Evolutionary conservation across 768 basidiomycete species (phyloP), one percentile per base, ranked within the genome.

Genomic region (Tremella mesenterica): DNA sequence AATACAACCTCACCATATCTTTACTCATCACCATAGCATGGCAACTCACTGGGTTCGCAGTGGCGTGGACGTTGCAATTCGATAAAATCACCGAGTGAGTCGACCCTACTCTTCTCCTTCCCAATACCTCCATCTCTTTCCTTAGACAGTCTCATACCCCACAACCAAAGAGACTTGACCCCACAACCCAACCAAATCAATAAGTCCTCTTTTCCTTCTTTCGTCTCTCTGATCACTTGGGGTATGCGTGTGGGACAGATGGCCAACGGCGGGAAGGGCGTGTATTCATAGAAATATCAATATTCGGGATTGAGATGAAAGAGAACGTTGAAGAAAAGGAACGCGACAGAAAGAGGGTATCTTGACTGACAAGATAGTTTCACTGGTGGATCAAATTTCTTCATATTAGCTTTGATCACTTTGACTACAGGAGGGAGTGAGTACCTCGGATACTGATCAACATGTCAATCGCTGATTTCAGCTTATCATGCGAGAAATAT

Each of bases 21-120:
- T 44, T 67, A 13, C 62, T 70, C 39, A 64, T 70, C 45, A 70
- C 68, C 1, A 29, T 70, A 20, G 62, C 60, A 12, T 85, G 80
- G 65, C 84, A 85, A 63, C 74, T 81, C 3, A 53, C 74, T 0
- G 84, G 83, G 6, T 85, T 85, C 60, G 76, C 78, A 3, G 80
- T 85, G 50, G 83, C 84, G 6, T 85, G 81, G 80, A 80, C 80
- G 26, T n/a, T 41, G 16, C 52, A 83, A 74, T 83, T 84, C 60
- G 83, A 85, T 72, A 85, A 85, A 67, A 81, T 85, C 41, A 85
- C 83, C 12, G 84, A 84, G 70, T 81, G 20, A 47, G 63, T 62
- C 5, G 16, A 20, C 7, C 20, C 4, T 45, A 23, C 13, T 44
- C 10, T 21, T 44, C 13, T 23, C 13, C 33, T 36, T 44, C 10